Evolutionary conservation across 352 stramenopile species (phyloP), one percentile per base, ranked within the genome.

Genomic region (Albugo candida): DNA sequence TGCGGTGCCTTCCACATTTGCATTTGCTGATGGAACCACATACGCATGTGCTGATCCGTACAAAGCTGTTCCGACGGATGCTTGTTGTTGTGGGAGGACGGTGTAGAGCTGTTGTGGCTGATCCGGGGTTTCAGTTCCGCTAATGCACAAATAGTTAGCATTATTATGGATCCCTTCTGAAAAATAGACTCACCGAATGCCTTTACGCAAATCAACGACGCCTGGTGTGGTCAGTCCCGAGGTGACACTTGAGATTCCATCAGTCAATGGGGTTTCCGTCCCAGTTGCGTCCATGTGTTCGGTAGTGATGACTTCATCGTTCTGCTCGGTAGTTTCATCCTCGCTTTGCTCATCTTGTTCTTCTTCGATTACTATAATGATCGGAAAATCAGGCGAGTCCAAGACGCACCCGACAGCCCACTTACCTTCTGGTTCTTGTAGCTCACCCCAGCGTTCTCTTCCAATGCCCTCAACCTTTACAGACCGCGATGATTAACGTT

Each of bases 31-130:
- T 36, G 69, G 70, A 1, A 86, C 65, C 20, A 83, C 74, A 48
- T 87, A 87, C 6, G 59, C 68, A 55, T 87, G 74, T 0, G 67
- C 65, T 10, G 74, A 87, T 6, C 74, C 74, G 41, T 87, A 87
- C 1, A 87, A 55, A 21, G 74, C 76, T 4, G 69, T 77, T 0
- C 74, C 70, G 1, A 87, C 74, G 24, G 69, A 75, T 44, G 68
- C 77, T 67, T 87, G 67, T 55, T 79, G 80, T 39, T 83, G 74
- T 47, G 80, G 67, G 44, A 87, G 49, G 21, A 87, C 71, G 6
- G 71, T 83, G 64, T 84, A 87, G 17, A 87, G 63, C 41, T 83
- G 69, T 52, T 83, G 69, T 0, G 68, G 67, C 6, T 46, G 52
- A 37, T 87, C 69, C 21, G 71, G 65, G 19, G 70, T 77, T 38